phyloP scores from a whole-genome alignment of 1,139 yeast genomes.

The Magnusiomyces ingens region DNA sequence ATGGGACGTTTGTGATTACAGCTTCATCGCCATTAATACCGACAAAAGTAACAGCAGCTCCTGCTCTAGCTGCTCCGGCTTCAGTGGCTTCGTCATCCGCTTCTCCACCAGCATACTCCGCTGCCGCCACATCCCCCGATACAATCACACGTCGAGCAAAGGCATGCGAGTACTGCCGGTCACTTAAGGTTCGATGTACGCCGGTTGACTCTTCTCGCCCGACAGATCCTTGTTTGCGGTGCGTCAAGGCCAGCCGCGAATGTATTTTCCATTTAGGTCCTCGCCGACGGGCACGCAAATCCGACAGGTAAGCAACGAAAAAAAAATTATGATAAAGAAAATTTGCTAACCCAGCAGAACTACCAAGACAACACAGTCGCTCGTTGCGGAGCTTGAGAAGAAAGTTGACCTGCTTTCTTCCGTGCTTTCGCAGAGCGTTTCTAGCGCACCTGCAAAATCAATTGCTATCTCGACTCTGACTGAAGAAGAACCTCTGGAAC shows the following conservation, averaged over 20 bases:
- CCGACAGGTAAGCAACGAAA: slow-evolving; percentile 24
- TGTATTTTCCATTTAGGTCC: slow-evolving; percentile 67
- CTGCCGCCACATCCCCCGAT: background rate
- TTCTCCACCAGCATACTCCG: too few species aligned
- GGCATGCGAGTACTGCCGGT: slow-evolving; percentile 78
- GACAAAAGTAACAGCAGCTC: too few species aligned
- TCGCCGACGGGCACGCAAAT: slow-evolving; percentile 43
- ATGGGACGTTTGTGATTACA: too few species aligned
- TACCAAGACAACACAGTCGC: too few species aligned
- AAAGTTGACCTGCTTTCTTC: slow-evolving; percentile 19
- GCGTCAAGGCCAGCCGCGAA: slow-evolving; percentile 52
- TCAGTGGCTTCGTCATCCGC: too few species aligned
- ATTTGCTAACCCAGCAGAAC: too few species aligned
- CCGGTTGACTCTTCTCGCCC: slow-evolving; percentile 58
- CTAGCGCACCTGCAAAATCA: too few species aligned
- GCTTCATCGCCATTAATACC: too few species aligned
- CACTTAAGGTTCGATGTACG: slow-evolving; percentile 76
- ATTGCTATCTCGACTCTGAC: slow-evolving; percentile 11
- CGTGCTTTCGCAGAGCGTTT: too few species aligned
- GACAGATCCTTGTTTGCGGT: slow-evolving; percentile 62
- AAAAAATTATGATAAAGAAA: too few species aligned
- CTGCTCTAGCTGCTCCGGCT: too few species aligned
- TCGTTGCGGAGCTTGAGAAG: slow-evolving; percentile 34
- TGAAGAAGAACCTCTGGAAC: background rate
- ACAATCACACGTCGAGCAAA: slow-evolving; percentile 35